Base-by-base conservation (phyloP, 2,329 filamentous ascomycete genomes). In the Verticillium dahliae region DNA sequence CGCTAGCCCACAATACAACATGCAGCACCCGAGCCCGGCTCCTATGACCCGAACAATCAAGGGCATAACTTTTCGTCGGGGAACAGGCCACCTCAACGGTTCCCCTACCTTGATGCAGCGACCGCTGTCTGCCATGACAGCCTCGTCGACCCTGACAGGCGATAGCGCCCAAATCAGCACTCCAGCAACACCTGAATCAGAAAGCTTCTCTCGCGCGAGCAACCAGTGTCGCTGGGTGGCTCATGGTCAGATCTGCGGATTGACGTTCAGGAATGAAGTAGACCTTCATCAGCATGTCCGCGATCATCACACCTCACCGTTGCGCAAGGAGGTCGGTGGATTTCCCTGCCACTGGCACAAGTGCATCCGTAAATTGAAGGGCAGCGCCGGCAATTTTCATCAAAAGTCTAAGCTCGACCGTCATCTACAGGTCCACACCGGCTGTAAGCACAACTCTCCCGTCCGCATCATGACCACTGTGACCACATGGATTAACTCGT, bases 381-480 rank as follows among this genome's bases (percentile, higher is more conserved):
- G 31, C 6, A 18, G 22, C 39, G 74, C 80, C 39, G 76, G 76
- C 4, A 79, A 80, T 15, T 88, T 88, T 64, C 78, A 77, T 2
- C 84, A 86, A 67, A 79, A 83, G 67, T 85, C 84, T 69, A 89
- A 89, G 69, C 76, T 89, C 18, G 85, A 87, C 65, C 77, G 86
- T 55, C 86, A 89, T 67, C 80, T 88, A 72, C 85, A 87, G 66
- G 85, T 82, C 2, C 86, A 89, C 69, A 88, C 86, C 15, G 84
- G 84, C 59, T 84, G 84, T 86, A 74, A 76, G 84, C 77, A 56
- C 18, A 37, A 3, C 5, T 35, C 33, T 55, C 55, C 57, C 15
- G 7, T 54, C 18, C 34, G 31, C 27, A 27, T 37, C 50, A 7
- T 10, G 65, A 13, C 59, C 37, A 41, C 68, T 4, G 27, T 27